Evolutionary conservation across 257 asterid genomes (phyloP).

Genomic region (Petunia secreta): DNA sequence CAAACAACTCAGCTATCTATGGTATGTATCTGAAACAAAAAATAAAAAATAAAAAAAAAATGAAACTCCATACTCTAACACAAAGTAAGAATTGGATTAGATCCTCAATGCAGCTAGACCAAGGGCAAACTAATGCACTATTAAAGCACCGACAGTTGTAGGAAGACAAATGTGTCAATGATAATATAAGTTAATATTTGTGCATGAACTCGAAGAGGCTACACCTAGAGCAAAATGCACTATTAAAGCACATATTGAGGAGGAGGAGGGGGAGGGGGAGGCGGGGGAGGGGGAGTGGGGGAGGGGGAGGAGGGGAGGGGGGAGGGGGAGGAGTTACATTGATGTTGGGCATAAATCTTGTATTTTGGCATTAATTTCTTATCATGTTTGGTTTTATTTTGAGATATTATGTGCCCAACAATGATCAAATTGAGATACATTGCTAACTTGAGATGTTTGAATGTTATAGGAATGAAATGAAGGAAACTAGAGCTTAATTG

Average conservation of each 20-base stretch:
- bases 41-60: background rate
- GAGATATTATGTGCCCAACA: no score
- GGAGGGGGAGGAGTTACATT: no score
- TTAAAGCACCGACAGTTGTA: background rate
- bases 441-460: no score
- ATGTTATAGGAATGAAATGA: no score
- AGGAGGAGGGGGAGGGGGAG: background rate
- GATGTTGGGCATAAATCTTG: no score
- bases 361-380: no score
- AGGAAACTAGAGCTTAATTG: no score
- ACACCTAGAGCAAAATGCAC: background rate
- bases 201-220: background rate
- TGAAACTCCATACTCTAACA: background rate
- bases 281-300: background rate
- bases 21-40: conserved; percentile 10
- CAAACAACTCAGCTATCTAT: background rate
- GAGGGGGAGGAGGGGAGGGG: background rate
- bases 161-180: background rate
- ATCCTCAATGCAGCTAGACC: background rate
- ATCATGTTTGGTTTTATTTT: no score
- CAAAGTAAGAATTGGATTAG: background rate
- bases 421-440: no score
- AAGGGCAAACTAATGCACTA: background rate
- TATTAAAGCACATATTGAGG: background rate
- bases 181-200: background rate